Percentiles rank a stretch among this genome's conserved stretches.
Evolutionary conservation across 2,329 filamentous ascomycete genomes (phyloP).

Genomic region (Tolypocladium pustulatum): DNA sequence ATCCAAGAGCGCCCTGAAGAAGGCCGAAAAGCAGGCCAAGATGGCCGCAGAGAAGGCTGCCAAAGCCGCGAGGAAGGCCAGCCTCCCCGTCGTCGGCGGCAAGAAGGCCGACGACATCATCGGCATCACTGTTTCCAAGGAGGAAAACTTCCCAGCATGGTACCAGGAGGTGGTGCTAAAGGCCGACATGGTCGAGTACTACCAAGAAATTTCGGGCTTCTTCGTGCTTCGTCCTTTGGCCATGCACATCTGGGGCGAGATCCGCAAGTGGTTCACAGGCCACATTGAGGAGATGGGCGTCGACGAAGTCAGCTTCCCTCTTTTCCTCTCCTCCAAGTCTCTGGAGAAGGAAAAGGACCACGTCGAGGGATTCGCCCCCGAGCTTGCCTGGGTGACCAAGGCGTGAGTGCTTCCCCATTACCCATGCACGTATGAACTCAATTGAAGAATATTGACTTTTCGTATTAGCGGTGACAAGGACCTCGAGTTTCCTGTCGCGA

Average conservation of each 20-base stretch:
- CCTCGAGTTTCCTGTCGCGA: constrained; percentile 68
- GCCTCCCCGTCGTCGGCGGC: constrained; percentile 41
- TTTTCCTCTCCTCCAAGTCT: constrained; percentile 89
- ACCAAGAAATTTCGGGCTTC: constrained; percentile 86
- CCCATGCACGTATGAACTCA: neutral
- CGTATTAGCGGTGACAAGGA: constrained; percentile 69
- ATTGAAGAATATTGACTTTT: neutral
- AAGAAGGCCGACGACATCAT: constrained; percentile 62
- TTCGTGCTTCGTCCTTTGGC: constrained; percentile 74
- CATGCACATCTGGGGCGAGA: constrained; percentile 58
- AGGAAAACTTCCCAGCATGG: constrained; percentile 84
- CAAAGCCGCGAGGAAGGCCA: constrained; percentile 47
- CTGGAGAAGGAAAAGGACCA: constrained; percentile 86
- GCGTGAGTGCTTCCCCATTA: constrained; percentile 38
- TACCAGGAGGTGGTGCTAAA: constrained; percentile 97
- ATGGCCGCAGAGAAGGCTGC: constrained; percentile 51
- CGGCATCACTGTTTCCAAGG: constrained; percentile 78
- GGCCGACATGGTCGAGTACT: constrained; percentile 96
- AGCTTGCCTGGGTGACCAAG: constrained; percentile 82
- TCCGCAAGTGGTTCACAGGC: constrained; percentile 56
- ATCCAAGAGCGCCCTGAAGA: constrained; percentile 56
- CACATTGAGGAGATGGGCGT: constrained; percentile 87
- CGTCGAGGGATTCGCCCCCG: constrained; percentile 95
- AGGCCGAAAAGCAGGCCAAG: constrained; percentile 54
- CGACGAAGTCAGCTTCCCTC: constrained; percentile 91